Percentiles rank a stretch among this genome's conserved stretches.
Evolutionary conservation across 768 basidiomycete genomes (phyloP).

Genomic region (Suillus subalutaceus): DNA sequence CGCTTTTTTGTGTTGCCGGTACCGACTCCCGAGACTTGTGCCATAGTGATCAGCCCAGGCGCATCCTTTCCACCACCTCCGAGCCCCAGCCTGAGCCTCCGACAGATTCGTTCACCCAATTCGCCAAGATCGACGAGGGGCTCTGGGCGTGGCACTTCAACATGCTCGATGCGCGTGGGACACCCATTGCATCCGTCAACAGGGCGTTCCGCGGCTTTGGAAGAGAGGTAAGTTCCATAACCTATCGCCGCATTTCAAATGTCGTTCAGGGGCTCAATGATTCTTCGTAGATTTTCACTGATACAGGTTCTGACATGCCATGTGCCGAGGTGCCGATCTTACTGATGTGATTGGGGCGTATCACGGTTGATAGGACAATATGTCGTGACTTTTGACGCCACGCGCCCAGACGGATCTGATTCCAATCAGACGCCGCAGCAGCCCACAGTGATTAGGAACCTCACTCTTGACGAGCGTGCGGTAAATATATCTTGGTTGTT

Average conservation of each 20-base stretch:
- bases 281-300: constrained; percentile 68
- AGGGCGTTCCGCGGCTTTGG: constrained; percentile 76
- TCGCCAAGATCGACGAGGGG: constrained; percentile 72
- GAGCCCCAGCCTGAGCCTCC: constrained; percentile 50
- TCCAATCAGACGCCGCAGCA: constrained; percentile 26
- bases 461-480: constrained; percentile 61
- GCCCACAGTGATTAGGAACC: constrained; percentile 29
- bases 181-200: constrained; percentile 67
- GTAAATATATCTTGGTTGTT: constrained; percentile 41
- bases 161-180: constrained; percentile 54
- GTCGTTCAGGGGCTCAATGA: neutral
- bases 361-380: constrained; percentile 55
- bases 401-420: constrained; percentile 30
- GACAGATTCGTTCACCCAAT: constrained; percentile 57
- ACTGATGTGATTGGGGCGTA: neutral
- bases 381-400: constrained; percentile 55
- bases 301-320: constrained; percentile 56
- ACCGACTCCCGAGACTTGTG: constrained; percentile 4
- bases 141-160: constrained; percentile 79
- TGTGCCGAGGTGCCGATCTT: neutral
- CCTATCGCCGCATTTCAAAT: constrained; percentile 3
- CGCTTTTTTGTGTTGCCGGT: neutral
- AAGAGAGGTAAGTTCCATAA: constrained; percentile 55
- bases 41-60: constrained; percentile 39
- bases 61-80: constrained; percentile 49